These are phyloP conservation scores for Poa pratensis DNA, from an alignment of 176 grass and related monocot species.

Conservation along the genomic window DNA sequence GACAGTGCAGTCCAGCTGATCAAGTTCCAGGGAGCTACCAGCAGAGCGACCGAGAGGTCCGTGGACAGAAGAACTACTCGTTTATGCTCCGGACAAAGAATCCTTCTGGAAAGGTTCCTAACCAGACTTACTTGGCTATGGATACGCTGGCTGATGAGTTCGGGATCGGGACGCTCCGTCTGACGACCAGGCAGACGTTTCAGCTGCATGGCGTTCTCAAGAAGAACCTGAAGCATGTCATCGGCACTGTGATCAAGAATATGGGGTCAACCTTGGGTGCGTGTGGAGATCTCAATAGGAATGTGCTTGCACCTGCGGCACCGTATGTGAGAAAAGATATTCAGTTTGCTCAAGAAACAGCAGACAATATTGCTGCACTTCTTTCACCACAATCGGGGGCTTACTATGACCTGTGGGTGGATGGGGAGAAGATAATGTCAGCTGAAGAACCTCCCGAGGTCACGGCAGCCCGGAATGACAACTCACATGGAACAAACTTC, in stretches of 20 bases:
- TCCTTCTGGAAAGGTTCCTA: constrained; percentile 88
- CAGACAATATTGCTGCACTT: constrained; percentile 88
- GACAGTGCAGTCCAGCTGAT: constrained; percentile 85
- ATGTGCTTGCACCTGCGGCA: constrained; percentile 94
- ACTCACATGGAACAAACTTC: constrained; percentile 88
- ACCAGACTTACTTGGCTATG: constrained; percentile 90
- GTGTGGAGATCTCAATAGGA: constrained; percentile 96
- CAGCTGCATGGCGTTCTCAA: constrained; percentile 93
- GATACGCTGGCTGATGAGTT: constrained; percentile 90
- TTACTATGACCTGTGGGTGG: constrained; percentile 99
- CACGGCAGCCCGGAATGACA: constrained; percentile 82
- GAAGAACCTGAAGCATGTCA: constrained; percentile 93
- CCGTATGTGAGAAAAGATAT: constrained; percentile 78
- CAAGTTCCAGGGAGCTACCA: constrained; percentile 99
- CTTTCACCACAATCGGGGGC: constrained; percentile 87
- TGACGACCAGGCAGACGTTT: constrained; percentile 96
- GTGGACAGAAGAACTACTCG: constrained; percentile 81
- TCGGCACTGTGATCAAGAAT: constrained; percentile 86
- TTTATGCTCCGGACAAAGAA: constrained; percentile 99
- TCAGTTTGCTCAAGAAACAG: constrained; percentile 83
- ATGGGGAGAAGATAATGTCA: constrained; percentile 99
- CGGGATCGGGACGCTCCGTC: constrained; percentile 87
- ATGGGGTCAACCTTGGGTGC: constrained; percentile 96
- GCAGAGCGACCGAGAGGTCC: constrained; percentile 82
- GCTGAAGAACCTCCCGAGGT: constrained; percentile 90